Base-by-base conservation (phyloP, 495 filamentous ascomycete species). In the Penicillium paradoxum region DNA sequence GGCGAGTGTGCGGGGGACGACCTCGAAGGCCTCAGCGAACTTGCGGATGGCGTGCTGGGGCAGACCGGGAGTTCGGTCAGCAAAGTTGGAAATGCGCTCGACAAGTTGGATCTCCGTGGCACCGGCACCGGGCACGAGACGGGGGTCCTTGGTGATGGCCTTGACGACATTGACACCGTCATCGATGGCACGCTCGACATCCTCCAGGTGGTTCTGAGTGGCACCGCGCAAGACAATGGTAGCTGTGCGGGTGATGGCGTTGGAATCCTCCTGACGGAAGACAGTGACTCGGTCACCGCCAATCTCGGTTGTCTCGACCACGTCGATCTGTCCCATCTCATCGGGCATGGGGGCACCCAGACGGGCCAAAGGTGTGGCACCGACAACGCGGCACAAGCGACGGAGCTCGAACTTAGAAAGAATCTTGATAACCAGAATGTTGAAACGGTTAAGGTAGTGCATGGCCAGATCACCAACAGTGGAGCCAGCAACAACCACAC, bases 121-220 rank as follows among this genome's bases (percentile, higher is more conserved):
- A 48, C 95, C 95, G 37, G 95, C 95, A 44, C 95, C 95, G 45
- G 95, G 92, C 0, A 97, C 90, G 17, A 99, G 80, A 46, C 89
- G 81, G 29, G 91, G 75, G 65, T 97, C 95, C 67, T 89, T 87
- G 54, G 93, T 97, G 73, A 97, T 91, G 53, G 95, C 93, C 74
- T 99, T 99, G 63, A 99, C 89, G 43, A 95, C 95, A 65, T 96
- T 99, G 62, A 99, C 95, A 54, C 95, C 95, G 63, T 99, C 95
- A 60, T 99, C 95, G 29, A 99, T 90, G 44, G 95, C 95, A 51
- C 95, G 83, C 79, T 99, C 95, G 36, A 99, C 81, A 55, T 99
- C 95, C 60, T 99, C 95, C 37, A 99, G 83, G 68, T 97, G 89
- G 71, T 99, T 97, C 71, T 96, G 90, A 10, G 95, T 99, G 10